phyloP scores from a whole-genome alignment of 441 rosid species.

The Pelargonium cotyledonis region DNA sequence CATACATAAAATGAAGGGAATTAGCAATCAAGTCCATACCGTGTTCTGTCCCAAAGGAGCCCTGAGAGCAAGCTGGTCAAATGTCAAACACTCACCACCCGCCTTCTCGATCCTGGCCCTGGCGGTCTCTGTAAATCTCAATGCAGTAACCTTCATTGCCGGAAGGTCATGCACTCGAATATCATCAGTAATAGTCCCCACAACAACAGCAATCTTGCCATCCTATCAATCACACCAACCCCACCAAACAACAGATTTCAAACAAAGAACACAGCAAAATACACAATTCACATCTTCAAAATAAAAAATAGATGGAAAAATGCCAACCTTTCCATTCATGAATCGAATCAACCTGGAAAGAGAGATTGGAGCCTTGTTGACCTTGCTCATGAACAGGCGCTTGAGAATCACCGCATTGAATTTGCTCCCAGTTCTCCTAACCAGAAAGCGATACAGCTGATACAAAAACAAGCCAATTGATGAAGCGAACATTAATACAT shows the following conservation, averaged over 20 bases:
- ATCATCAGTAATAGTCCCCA: conserved; percentile 82
- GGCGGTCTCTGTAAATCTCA: conserved; percentile 81
- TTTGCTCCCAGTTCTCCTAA: conserved; percentile 79
- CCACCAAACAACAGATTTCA: not conserved
- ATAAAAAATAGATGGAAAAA: not conserved
- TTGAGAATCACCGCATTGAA: conserved; percentile 86
- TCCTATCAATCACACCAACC: conserved; percentile 36
- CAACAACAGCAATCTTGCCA: conserved; percentile 69
- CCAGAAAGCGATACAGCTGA: conserved; percentile 78
- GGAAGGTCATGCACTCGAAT: conserved; percentile 77
- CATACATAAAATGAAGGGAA: not conserved
- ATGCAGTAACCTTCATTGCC: conserved; percentile 72
- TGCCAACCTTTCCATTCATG: conserved; percentile 57
- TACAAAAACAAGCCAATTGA: not conserved
- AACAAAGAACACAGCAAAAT: not conserved
- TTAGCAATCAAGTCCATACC: conserved; percentile 27
- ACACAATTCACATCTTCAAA: not conserved
- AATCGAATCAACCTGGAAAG: conserved; percentile 57
- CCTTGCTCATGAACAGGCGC: conserved; percentile 92
- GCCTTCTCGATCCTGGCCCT: conserved; percentile 89
- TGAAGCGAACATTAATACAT: not conserved
- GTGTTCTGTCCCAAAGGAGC: conserved; percentile 97
- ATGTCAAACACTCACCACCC: conserved; percentile 93
- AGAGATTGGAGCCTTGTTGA: conserved; percentile 79
- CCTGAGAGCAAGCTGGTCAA: conserved; percentile 79